These are phyloP conservation scores for Diatrype stigma DNA, from an alignment of 2,329 filamentous ascomycete species.

Conservation along the genomic window DNA sequence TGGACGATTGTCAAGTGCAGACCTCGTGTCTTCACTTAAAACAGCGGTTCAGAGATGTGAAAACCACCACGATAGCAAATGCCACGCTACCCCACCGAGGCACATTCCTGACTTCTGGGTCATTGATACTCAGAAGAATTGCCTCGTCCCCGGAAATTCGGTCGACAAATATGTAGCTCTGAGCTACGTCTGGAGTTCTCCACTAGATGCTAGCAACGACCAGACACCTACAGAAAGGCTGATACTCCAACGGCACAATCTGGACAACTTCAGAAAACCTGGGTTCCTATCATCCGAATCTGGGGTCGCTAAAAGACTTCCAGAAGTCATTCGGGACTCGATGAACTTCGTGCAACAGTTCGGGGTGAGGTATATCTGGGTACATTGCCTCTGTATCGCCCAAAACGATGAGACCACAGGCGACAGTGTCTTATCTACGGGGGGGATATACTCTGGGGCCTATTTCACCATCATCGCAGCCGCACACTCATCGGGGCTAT, in stretches of 20 bases:
- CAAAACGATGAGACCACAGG: background rate
- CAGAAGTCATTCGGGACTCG: background rate
- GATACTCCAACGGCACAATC: background rate
- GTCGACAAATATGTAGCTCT: background rate
- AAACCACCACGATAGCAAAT: background rate
- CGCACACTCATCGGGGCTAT: background rate
- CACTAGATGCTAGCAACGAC: background rate
- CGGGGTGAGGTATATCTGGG: background rate
- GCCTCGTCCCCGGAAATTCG: background rate
- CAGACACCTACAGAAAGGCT: background rate
- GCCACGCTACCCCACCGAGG: background rate
- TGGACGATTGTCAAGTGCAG: background rate
- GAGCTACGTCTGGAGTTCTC: background rate
- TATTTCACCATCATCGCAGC: background rate
- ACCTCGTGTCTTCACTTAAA: background rate
- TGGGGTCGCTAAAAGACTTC: background rate
- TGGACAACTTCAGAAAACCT: background rate
- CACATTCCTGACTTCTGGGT: background rate
- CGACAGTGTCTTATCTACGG: background rate
- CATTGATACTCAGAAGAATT: background rate
- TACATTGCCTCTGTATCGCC: background rate
- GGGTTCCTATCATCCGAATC: background rate
- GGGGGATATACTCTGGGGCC: background rate
- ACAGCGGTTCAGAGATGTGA: background rate
- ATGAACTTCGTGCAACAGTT: background rate